Conservation (phyloP, 371 early-diverging fungal genomes). For the Nematocida ironsii region DNA sequence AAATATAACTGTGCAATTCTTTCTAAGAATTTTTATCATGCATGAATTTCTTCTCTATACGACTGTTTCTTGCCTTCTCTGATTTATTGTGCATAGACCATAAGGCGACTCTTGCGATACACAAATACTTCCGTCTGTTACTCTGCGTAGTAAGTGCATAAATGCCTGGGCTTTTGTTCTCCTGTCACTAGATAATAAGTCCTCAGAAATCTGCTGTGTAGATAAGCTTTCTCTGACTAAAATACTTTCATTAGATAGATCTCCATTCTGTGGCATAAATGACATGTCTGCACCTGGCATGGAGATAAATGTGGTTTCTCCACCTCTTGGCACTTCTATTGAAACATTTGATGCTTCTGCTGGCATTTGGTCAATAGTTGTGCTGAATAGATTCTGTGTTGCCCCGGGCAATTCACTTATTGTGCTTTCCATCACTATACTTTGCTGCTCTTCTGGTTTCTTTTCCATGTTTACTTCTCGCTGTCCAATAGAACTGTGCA, state of each 20-base stretch:
- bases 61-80: not conserved
- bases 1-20: too few species aligned
- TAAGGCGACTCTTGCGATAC: not conserved
- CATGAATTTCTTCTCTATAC: not conserved
- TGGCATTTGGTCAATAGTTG: not conserved
- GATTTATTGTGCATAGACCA: not conserved
- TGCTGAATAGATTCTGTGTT: not conserved
- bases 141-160: not conserved
- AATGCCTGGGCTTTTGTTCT: slow-evolving; percentile 12
- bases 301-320: not conserved
- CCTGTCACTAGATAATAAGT: not conserved
- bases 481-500: not conserved
- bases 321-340: slow-evolving; percentile 5
- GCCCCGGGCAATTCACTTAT: not conserved
- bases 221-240: not conserved
- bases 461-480: not conserved
- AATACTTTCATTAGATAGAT: not conserved
- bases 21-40: not conserved
- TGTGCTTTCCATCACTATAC: not conserved
- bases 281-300: not conserved
- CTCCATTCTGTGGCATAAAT: not conserved
- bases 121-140: not conserved
- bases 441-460: not conserved
- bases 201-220: not conserved
- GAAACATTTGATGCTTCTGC: not conserved